Percentiles rank a stretch among this genome's conserved stretches.
These are phyloP conservation scores for Mucor ambiguus DNA, from an alignment of 371 early-diverging fungal species.

Conservation along the genomic window DNA sequence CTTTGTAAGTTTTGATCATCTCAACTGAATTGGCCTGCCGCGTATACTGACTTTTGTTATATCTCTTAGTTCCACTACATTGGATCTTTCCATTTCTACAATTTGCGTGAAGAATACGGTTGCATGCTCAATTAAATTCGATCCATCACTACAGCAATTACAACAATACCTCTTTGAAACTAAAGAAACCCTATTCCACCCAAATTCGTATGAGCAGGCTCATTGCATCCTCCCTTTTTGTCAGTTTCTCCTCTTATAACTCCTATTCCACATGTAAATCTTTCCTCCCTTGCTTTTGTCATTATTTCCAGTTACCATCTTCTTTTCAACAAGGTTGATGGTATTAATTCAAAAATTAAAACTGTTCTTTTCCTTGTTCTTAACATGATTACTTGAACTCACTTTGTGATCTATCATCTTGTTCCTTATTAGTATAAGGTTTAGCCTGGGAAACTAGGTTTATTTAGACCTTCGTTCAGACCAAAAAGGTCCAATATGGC, in stretches of 20 bases:
- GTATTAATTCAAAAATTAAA: conserved; percentile 4
- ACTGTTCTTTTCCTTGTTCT: neutral
- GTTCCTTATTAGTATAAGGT: neutral
- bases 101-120: conserved; percentile 21
- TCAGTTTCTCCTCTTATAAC: neutral
- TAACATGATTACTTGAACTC: neutral
- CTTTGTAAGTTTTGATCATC: conserved; percentile 35
- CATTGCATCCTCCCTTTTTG: conserved; percentile 1
- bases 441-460: neutral
- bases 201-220: conserved; percentile 14
- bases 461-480: neutral
- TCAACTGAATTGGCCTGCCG: neutral
- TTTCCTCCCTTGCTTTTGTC: neutral
- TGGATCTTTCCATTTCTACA: conserved; percentile 29
- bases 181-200: conserved; percentile 3
- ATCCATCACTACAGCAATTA: neutral
- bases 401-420: neutral
- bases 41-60: neutral
- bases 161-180: neutral
- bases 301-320: neutral
- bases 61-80: conserved; percentile 24
- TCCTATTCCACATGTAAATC: conserved; percentile 2
- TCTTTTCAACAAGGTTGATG: neutral
- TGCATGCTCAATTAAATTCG: conserved; percentile 15
- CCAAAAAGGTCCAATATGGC: neutral